Evolutionary conservation across 2,329 filamentous ascomycete species (phyloP).

Genomic region (Fusarium ramigenum): DNA sequence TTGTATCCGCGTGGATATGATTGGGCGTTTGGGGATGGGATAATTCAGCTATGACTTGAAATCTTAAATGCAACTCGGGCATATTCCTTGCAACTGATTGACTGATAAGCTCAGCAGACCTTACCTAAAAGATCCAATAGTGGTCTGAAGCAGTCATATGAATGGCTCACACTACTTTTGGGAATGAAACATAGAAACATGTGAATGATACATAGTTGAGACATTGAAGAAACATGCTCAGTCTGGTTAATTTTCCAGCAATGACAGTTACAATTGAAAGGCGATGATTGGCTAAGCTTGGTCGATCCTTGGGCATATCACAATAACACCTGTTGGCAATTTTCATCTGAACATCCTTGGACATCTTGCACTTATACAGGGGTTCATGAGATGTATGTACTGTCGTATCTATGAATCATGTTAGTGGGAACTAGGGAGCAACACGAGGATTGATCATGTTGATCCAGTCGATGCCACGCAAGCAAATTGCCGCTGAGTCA

Average conservation of each 20-base stretch:
- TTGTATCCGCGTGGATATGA: conserved; percentile 13
- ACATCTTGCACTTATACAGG: conserved; percentile 13
- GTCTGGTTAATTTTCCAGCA: not conserved
- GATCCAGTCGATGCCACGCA: conserved; percentile 7
- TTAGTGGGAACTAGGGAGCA: not conserved
- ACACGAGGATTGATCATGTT: conserved; percentile 1
- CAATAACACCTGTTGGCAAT: not conserved
- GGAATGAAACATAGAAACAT: not conserved
- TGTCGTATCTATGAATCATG: not conserved
- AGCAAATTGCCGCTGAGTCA: conserved; percentile 5
- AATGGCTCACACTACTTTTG: conserved; percentile 5
- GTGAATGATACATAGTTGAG: not conserved
- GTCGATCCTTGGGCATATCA: not conserved
- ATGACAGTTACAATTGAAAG: not conserved
- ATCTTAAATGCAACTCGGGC: conserved; percentile 19
- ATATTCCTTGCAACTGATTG: conserved; percentile 8
- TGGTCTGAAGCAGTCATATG: not conserved
- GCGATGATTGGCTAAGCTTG: not conserved
- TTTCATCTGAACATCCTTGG: not conserved
- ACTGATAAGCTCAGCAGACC: conserved; percentile 3
- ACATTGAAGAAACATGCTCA: not conserved
- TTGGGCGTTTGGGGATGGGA: conserved; percentile 26
- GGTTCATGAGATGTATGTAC: not conserved
- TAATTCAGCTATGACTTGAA: conserved; percentile 14
- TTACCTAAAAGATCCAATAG: not conserved